phyloP scores from a whole-genome alignment of 2,329 filamentous ascomycete genomes.

The Ascochyta viciae-villosae region DNA sequence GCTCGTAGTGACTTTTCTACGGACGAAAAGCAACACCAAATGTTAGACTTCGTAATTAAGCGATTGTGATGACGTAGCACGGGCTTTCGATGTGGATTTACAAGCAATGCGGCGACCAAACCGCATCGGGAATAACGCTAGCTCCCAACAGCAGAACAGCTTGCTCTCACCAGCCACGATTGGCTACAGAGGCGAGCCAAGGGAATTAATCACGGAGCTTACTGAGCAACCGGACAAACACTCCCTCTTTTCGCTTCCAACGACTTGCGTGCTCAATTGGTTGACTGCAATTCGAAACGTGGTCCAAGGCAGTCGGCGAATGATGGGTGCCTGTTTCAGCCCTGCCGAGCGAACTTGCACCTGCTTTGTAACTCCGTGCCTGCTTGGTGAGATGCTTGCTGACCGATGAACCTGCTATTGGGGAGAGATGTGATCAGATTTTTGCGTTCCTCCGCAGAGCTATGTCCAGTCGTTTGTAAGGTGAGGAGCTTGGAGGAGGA shows the following conservation, averaged over 20 bases:
- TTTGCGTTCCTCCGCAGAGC: neutral
- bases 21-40: slow-evolving; percentile 4
- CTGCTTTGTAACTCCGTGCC: slow-evolving; percentile 11
- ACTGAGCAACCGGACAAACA: slow-evolving; percentile 6
- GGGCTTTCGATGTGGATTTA: slow-evolving; percentile 7
- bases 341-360: neutral
- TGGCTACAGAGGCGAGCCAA: neutral
- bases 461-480: neutral
- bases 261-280: slow-evolving; percentile 1
- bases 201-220: neutral
- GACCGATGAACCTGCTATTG: slow-evolving; percentile 1
- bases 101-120: neutral
- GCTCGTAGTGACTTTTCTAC: neutral
- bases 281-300: neutral
- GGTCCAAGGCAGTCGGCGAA: neutral
- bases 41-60: neutral
- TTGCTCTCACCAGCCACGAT: neutral
- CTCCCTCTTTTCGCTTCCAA: neutral
- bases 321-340: neutral
- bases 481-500: neutral
- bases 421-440: neutral
- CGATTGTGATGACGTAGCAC: slow-evolving; percentile 3
- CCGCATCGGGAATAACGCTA: neutral
- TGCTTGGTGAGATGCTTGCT: slow-evolving; percentile 16
- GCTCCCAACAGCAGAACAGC: neutral